A percentile compares a stretch with the other conserved stretches of the same genome.
Conservation (phyloP, 305 asterid genomes). For the Plantago lanceolata region DNA sequence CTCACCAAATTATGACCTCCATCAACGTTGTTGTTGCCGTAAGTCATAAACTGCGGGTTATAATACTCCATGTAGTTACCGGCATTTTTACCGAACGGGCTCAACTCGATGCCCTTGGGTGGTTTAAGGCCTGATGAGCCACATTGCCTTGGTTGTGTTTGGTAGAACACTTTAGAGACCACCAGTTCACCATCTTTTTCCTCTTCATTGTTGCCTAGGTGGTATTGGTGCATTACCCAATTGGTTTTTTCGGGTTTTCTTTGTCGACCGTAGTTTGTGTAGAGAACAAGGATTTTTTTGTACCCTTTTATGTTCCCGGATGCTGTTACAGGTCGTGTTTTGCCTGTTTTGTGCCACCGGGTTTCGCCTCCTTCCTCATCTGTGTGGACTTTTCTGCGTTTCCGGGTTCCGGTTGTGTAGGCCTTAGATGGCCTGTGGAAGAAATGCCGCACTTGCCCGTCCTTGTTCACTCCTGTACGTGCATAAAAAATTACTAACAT, state of each 20-base stretch:
- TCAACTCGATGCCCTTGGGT: neutral
- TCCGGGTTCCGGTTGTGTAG: constrained; percentile 86
- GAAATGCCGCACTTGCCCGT: constrained; percentile 82
- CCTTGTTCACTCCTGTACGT: constrained; percentile 62
- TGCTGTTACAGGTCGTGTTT: constrained; percentile 56
- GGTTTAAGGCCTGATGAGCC: constrained; percentile 33
- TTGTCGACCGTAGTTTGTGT: constrained; percentile 70
- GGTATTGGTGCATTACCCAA: constrained; percentile 84
- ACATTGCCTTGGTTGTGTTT: constrained; percentile 87
- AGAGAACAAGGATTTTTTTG: constrained; percentile 65
- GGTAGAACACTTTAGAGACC: constrained; percentile 78
- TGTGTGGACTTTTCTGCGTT: constrained; percentile 75
- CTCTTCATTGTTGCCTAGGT: constrained; percentile 61
- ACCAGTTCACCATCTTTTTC: constrained; percentile 66
- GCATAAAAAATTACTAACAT: no score
- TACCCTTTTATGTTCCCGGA: constrained; percentile 47
- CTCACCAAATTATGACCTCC: constrained; percentile 27
- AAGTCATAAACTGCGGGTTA: constrained; percentile 32
- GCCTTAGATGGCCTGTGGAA: constrained; percentile 92
- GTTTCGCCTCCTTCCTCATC: constrained; percentile 76
- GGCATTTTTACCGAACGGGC: constrained; percentile 23
- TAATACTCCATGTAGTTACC: constrained; percentile 43
- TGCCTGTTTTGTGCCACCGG: constrained; percentile 95
- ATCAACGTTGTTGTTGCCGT: constrained; percentile 18
- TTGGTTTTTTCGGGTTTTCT: constrained; percentile 64